phyloP scores from a whole-genome alignment of 2,329 filamentous ascomycete species.

The Ophiostoma triangulosporum region DNA sequence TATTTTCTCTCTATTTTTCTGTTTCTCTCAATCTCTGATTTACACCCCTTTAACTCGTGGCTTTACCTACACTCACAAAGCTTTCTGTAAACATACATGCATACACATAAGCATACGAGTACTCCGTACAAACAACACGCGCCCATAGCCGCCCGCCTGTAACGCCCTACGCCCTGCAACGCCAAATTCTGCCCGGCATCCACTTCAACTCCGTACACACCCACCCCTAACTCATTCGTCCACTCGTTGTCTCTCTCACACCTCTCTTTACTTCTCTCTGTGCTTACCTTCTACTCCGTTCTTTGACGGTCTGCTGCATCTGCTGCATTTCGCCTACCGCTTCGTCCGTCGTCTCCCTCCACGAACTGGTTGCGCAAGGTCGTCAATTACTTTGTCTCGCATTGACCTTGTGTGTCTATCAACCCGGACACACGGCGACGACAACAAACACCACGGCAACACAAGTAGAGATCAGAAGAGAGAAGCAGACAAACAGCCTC shows the following conservation, averaged over 20 bases:
- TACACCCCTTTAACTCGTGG: no score
- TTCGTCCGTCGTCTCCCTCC: not conserved
- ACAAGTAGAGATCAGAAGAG: no score
- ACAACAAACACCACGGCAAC: not conserved
- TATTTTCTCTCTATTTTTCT: no score
- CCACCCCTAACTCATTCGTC: not conserved
- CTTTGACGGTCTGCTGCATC: not conserved
- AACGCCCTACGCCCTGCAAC: not conserved
- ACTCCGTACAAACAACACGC: not conserved
- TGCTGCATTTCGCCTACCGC: not conserved
- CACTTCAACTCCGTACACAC: not conserved
- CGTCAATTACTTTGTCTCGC: not conserved
- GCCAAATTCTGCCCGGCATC: not conserved
- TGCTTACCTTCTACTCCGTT: not conserved
- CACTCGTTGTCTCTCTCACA: not conserved
- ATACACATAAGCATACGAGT: no score
- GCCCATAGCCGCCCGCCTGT: not conserved
- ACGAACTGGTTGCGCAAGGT: not conserved
- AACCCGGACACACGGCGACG: not conserved
- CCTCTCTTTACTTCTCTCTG: not conserved
- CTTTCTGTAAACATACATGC: not conserved
- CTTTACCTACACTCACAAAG: no score
- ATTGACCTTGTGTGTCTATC: conserved; percentile 1
- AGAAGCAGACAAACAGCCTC: not conserved
- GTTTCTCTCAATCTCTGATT: no score